Percentiles rank a stretch among this genome's conserved stretches.
phyloP scores from a whole-genome alignment of 2,329 filamentous ascomycete species.

The Penicillium sp. region DNA sequence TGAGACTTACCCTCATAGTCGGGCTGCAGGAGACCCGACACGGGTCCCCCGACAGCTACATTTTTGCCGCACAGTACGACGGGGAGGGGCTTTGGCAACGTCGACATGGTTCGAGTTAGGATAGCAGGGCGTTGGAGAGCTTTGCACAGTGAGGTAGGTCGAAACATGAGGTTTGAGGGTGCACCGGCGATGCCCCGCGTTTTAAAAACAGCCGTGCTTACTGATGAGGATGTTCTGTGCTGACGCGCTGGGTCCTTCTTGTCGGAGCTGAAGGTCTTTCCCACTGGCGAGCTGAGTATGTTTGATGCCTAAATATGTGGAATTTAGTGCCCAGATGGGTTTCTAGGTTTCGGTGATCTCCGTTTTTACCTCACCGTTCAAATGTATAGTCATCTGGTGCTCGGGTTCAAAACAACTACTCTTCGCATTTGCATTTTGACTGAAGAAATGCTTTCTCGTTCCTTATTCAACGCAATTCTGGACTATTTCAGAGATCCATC shows the following conservation, averaged over 20 bases:
- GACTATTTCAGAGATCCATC: neutral
- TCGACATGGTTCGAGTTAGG: conserved; percentile 9
- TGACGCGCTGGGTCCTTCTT: neutral
- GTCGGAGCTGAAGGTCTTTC: neutral
- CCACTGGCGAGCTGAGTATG: neutral
- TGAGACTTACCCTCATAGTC: conserved; percentile 20
- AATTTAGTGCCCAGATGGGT: neutral
- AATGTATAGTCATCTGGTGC: neutral
- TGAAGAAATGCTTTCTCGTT: too few species aligned
- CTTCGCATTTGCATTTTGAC: neutral
- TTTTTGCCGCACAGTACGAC: conserved; percentile 19
- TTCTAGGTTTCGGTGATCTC: neutral
- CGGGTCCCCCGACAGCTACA: conserved; percentile 14
- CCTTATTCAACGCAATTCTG: too few species aligned
- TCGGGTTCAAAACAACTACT: neutral
- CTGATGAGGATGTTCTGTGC: neutral
- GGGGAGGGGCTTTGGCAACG: conserved; percentile 6
- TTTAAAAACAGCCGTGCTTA: neutral
- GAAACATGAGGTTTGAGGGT: neutral
- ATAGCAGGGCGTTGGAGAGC: neutral
- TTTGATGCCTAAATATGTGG: neutral
- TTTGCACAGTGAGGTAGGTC: neutral
- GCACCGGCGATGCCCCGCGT: neutral
- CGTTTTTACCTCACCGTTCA: neutral
- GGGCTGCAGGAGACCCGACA: conserved; percentile 15